Evolutionary conservation across 805 yeast genomes (phyloP).

Genomic region (Cyberlindnera maritima): DNA sequence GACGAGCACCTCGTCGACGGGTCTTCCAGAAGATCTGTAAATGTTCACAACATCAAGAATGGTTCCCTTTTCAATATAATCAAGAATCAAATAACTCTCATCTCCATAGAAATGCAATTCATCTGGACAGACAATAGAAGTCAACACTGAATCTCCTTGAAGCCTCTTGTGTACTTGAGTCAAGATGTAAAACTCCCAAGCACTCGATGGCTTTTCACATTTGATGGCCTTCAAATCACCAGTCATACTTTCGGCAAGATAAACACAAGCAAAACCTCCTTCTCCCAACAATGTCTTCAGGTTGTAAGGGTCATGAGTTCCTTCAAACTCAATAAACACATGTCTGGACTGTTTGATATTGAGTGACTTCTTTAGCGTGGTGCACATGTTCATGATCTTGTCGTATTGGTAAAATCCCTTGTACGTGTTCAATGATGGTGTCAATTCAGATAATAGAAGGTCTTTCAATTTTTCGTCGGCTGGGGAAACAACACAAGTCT

Average conservation of each 20-base stretch:
- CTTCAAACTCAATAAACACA: constrained; percentile 43
- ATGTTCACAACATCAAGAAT: constrained; percentile 63
- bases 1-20: constrained; percentile 59
- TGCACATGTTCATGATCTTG: constrained; percentile 34
- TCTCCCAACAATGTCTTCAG: constrained; percentile 61
- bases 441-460: constrained; percentile 36
- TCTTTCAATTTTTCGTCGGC: constrained; percentile 40
- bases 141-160: constrained; percentile 23
- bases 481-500: constrained; percentile 39
- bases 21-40: constrained; percentile 33
- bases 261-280: constrained; percentile 82
- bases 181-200: constrained; percentile 82
- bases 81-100: constrained; percentile 27
- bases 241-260: constrained; percentile 57
- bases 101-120: constrained; percentile 42
- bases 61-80: constrained; percentile 57
- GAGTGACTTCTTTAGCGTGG: constrained; percentile 35
- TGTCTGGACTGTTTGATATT: constrained; percentile 27
- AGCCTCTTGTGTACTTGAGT: constrained; percentile 50
- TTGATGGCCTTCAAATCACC: constrained; percentile 67
- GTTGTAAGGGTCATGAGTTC: constrained; percentile 44
- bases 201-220: constrained; percentile 62
- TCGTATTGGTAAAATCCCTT: constrained; percentile 31
- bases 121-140: constrained; percentile 48
- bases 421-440: constrained; percentile 35